A percentile compares a stretch with the other conserved stretches of the same genome.
Conservation (phyloP, 2,329 filamentous ascomycete genomes). For the Chaetomium olivaceum region DNA sequence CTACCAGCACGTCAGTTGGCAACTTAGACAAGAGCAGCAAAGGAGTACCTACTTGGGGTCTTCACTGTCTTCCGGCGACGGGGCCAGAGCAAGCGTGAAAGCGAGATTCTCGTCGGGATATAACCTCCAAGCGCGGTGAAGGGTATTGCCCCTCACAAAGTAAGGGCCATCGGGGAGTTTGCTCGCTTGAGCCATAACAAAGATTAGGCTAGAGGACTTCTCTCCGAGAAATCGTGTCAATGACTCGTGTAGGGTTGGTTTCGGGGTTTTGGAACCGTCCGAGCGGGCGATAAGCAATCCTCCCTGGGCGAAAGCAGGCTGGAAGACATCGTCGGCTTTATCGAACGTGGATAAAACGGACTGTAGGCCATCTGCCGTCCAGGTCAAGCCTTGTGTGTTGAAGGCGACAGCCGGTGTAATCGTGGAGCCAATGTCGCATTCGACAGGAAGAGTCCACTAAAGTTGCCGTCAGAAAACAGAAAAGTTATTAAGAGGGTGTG, state of each 20-base stretch:
- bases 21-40: neutral
- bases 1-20: neutral
- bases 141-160: neutral
- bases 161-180: neutral
- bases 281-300: neutral
- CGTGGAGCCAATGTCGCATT: neutral
- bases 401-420: neutral
- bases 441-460: neutral
- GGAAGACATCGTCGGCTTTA: neutral
- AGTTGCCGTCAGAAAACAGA: neutral
- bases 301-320: neutral
- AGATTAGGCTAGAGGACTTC: neutral
- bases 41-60: neutral
- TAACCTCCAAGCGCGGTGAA: neutral
- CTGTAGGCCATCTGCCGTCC: neutral
- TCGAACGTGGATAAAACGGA: neutral
- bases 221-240: neutral
- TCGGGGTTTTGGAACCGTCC: neutral
- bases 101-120: neutral
- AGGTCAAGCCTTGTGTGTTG: neutral
- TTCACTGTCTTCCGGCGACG: neutral
- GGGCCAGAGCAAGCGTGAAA: neutral
- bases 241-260: neutral
- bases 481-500: too few species aligned
- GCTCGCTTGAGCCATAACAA: neutral